These are phyloP conservation scores for Ogataea haglerorum DNA, from an alignment of 805 yeast species.

Conservation along the genomic window DNA sequence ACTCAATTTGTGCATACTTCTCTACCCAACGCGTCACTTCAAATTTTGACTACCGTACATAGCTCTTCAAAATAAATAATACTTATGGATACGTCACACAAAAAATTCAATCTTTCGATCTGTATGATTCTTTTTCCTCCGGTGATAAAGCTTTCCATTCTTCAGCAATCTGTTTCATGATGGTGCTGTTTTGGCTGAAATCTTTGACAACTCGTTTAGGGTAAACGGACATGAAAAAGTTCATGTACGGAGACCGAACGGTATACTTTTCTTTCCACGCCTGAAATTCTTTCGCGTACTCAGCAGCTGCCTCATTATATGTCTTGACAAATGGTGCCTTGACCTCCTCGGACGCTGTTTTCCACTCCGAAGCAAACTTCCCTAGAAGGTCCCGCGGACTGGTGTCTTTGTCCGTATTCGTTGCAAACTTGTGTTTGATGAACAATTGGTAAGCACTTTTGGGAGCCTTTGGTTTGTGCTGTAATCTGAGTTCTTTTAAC, in stretches of 20 bases:
- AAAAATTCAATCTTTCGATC: neutral
- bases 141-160: constrained; percentile 23
- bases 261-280: constrained; percentile 26
- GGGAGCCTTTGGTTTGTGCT: constrained; percentile 2
- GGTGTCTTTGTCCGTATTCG: neutral
- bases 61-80: too few relatives aligned
- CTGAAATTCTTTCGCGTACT: constrained; percentile 14
- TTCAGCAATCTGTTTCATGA: constrained; percentile 20
- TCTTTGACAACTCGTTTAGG: constrained; percentile 13
- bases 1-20: too few relatives aligned
- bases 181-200: constrained; percentile 12
- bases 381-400: constrained; percentile 1
- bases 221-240: constrained; percentile 19
- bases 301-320: constrained; percentile 5
- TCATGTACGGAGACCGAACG: constrained; percentile 22
- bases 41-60: too few relatives aligned
- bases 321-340: constrained; percentile 14
- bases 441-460: constrained; percentile 1
- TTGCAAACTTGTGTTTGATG: constrained; percentile 5
- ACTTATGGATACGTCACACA: neutral
- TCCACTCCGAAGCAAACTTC: constrained; percentile 23
- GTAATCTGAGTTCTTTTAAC: neutral
- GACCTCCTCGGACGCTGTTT: constrained; percentile 13
- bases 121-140: constrained; percentile 21
- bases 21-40: too few relatives aligned